Evolutionary conservation across 2,329 filamentous ascomycete species (phyloP), one percentile per base, ranked within the genome.

Genomic region (Sarocladium brachiariae): DNA sequence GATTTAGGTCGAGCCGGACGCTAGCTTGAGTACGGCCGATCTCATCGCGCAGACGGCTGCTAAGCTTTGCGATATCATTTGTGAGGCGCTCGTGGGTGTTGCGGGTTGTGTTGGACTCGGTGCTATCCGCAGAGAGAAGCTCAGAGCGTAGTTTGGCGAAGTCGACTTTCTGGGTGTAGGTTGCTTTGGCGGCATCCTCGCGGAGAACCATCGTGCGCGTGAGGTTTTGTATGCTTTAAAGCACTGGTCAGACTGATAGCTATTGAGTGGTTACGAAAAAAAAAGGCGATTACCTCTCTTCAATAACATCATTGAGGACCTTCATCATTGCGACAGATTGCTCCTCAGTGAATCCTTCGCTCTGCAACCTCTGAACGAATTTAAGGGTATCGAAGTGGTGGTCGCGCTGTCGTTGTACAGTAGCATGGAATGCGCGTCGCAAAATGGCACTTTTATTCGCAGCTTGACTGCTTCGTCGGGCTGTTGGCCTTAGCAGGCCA

Each of bases 281-380:
- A n/a, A n/a, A n/a, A n/a, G n/a, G n/a, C n/a, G n/a, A n/a, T 21
- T 58, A 85, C 84, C 85, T 95, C 71, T 99, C 93, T 66, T 97
- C 89, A 57, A 99, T 96, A 9, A 97, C 92, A 66, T 97, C 91
- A 69, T 90, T 91, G 34, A 99, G 75, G 6, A 97, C 89, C 65
- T 88, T 89, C 93, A 99, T 97, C 87, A 96, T 93, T n/a, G 93
- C 92, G 23, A 89, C 90, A 2, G 91, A 85, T 70, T 99, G 93
- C 58, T 91, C 87, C 67, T 97, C 92, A 21, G 89, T 96, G 67
- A 97, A 96, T 0, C 93, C 93, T 66, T 99, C 93, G 57, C 81
- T 81, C 66, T 92, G 84, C 35, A 99, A 75, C 49, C 89, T 79
- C 70, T 96, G 89, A 34, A 99, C 91, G 65, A 99, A 96, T 71